Base-by-base conservation (phyloP, 1,284 basidiomycete genomes). In the Phenoliferia sp. region DNA sequence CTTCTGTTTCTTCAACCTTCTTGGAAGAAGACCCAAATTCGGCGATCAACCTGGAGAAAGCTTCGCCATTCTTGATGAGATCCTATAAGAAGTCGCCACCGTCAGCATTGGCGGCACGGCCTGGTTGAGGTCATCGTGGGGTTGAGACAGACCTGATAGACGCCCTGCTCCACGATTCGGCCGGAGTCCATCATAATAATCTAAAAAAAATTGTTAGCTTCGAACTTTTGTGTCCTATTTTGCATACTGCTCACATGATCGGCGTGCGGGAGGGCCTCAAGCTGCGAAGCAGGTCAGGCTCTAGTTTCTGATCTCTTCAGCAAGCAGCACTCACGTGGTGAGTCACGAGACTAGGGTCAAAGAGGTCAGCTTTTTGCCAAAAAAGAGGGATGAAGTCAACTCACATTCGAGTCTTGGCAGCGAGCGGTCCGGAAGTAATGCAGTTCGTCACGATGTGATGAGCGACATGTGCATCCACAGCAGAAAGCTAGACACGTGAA, bases 311-410 rank as follows among this genome's bases (percentile, higher is more conserved):
- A n/a, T n/a, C n/a, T n/a, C n/a, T n/a, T n/a, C n/a, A n/a, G n/a
- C n/a, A n/a, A n/a, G n/a, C n/a, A n/a, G n/a, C 90, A 85, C 17
- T 92, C 93, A 78, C 62, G 7, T 59, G 33, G 17, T 71, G 75
- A 85, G 89, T 90, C 68, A 89, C 76, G 77, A 90, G 89, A 16
- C 88, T 88, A 76, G 88, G 85, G 0, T 87, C 84, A 3, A 91
- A 80, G 32, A 88, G 80, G 66, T 87, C 84, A 26, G 90, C 78
- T 77, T 44, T 44, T 12, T 12, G 39, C 12, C 22, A n/a, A 19
- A 52, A 5, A 19, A 9, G 31, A n/a, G 22, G 3, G 17, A 56
- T 6, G 9, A 32, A 33, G 9, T 32, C 10, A 16, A 32, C 54
- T 10, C 17, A 85, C 44, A 94, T 83, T 48, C 90, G 85, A 19